Evolutionary conservation across 176 grass and related monocot species (phyloP).

Genomic region (Triticum urartu): DNA sequence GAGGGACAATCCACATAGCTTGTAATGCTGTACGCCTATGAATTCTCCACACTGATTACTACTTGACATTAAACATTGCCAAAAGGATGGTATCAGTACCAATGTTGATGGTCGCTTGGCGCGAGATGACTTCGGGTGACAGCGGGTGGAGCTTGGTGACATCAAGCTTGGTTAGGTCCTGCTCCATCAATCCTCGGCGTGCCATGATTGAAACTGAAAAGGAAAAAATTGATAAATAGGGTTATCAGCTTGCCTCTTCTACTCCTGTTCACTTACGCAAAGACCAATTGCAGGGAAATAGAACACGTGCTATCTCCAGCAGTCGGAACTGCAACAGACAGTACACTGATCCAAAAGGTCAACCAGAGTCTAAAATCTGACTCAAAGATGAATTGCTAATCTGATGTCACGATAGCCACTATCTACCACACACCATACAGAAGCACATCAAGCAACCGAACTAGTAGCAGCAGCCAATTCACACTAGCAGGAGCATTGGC

Average conservation of each 20-base stretch:
- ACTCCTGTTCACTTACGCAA: background rate
- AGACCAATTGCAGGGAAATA: background rate
- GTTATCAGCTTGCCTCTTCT: background rate
- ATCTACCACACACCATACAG: too few relatives aligned
- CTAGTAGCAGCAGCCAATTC: too few relatives aligned
- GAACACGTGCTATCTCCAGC: too few relatives aligned
- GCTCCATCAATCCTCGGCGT: conserved; percentile 84
- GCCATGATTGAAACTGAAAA: conserved; percentile 18
- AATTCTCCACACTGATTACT: background rate
- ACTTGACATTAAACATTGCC: background rate
- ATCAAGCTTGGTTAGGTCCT: conserved; percentile 89
- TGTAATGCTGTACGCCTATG: background rate
- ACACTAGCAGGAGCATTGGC: too few relatives aligned
- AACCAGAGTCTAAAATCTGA: background rate
- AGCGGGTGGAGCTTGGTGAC: conserved; percentile 72
- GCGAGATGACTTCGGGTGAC: conserved; percentile 91
- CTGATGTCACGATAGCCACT: too few relatives aligned
- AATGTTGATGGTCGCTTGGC: conserved; percentile 87
- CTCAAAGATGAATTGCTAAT: background rate
- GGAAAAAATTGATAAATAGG: background rate
- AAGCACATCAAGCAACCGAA: too few relatives aligned
- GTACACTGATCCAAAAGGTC: too few relatives aligned
- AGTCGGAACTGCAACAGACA: background rate
- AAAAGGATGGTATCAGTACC: conserved; percentile 33
- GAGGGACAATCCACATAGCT: background rate